phyloP scores from a whole-genome alignment of 371 early-diverging fungal species.

The Haplosporangium sp. region DNA sequence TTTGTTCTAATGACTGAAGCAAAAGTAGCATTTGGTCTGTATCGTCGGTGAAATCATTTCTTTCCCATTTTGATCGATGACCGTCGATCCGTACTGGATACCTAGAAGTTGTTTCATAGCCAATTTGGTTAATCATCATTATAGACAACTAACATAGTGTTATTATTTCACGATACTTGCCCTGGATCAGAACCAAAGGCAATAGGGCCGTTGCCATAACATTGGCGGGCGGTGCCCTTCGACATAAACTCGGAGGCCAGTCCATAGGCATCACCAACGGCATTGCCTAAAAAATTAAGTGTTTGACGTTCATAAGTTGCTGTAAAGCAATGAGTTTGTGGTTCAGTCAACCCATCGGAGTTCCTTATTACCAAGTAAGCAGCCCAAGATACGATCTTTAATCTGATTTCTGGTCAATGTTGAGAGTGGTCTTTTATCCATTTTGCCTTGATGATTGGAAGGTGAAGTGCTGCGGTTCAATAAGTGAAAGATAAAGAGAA shows the following conservation, averaged over 20 bases:
- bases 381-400: constrained; percentile 45
- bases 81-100: constrained; percentile 54
- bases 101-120: constrained; percentile 5
- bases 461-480: background rate
- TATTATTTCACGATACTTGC: constrained; percentile 1
- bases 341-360: background rate
- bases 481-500: background rate
- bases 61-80: constrained; percentile 56
- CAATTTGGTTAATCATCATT: no score
- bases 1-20: constrained; percentile 62
- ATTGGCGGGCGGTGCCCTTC: constrained; percentile 53
- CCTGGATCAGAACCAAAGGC: constrained; percentile 67
- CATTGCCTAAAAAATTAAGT: constrained; percentile 63
- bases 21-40: constrained; percentile 74
- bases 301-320: background rate
- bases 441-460: background rate
- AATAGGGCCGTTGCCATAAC: constrained; percentile 72
- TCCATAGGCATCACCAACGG: constrained; percentile 77
- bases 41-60: constrained; percentile 76
- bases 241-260: constrained; percentile 77
- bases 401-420: constrained; percentile 35
- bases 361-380: constrained; percentile 32
- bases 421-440: constrained; percentile 9
- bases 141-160: no score
- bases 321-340: background rate